Conservation (phyloP, 208 protist species). For the Borovskyia barvae region DNA sequence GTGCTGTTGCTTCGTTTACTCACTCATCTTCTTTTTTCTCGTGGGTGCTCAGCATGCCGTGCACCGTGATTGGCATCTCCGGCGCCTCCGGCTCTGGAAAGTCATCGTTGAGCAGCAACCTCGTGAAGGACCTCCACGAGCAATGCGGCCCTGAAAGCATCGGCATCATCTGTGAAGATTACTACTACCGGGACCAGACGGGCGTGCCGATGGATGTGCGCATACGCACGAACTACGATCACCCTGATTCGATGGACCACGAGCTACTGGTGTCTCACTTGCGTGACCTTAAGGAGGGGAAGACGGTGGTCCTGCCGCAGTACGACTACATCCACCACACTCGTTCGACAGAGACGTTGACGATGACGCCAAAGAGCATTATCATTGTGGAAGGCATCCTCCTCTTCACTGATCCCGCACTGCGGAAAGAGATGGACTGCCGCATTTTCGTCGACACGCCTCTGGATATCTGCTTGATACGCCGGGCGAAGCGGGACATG, state of each 20-base stretch:
- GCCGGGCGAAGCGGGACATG: conserved; percentile 83
- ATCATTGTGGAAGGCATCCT: conserved; percentile 94
- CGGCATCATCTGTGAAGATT: conserved; percentile 79
- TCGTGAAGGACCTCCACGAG: conserved; percentile 48
- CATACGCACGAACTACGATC: conserved; percentile 37
- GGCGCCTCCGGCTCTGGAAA: conserved; percentile 90
- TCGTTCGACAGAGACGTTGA: conserved; percentile 21
- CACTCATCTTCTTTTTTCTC: conserved; percentile 1
- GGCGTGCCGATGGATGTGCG: conserved; percentile 21
- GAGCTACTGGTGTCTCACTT: conserved; percentile 56
- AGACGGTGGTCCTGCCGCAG: conserved; percentile 76
- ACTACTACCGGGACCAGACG: conserved; percentile 73
- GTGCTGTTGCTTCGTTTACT: conserved; percentile 6
- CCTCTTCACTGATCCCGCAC: conserved; percentile 49
- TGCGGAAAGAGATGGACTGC: conserved; percentile 77
- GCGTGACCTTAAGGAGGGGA: conserved; percentile 46
- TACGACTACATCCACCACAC: conserved; percentile 91
- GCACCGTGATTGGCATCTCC: conserved; percentile 75
- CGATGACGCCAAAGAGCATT: conserved; percentile 67
- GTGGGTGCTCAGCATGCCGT: neutral
- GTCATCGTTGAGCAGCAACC: conserved; percentile 53
- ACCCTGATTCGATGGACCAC: conserved; percentile 86
- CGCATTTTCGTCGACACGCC: conserved; percentile 91
- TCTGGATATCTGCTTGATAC: conserved; percentile 78
- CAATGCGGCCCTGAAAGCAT: conserved; percentile 50